Evolutionary conservation across 1,139 yeast genomes (phyloP), one percentile per base, ranked within the genome.

Genomic region (Kodamaea arcana): DNA sequence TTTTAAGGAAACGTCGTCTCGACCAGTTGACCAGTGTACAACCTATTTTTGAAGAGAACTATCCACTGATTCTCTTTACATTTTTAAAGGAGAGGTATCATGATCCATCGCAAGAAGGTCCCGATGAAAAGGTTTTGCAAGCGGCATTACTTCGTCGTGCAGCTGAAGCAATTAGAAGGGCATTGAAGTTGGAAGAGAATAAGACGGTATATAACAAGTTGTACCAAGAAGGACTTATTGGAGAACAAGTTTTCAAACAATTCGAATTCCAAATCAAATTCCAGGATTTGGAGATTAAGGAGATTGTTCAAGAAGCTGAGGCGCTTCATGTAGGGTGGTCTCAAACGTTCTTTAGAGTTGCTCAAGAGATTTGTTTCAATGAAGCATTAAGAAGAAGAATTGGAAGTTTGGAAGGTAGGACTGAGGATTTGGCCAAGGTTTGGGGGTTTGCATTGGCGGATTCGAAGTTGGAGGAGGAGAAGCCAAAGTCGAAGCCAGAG

Each of bases 321-420:
- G 46, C 61, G 13, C 65, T 75, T 47, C 85, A 85, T 54, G 75
- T 78, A 34, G 94, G 87, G 18, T 90, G 97, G 96, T 76, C 82
- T 6, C 83, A 77, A 46, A 64, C 73, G 34, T 77, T 87, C 50
- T 83, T 88, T 54, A 83, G 83, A 10, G 76, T 83, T 14, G 85
- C 92, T 24, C 92, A 83, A 51, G 97, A 92, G 53, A 81, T 92
- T 32, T 86, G 95, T 45, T 85, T 87, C 60, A 90, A 90, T 55
- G 94, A 85, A 59, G 96, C 96, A 1, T 69, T 92, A 37, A 76
- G 94, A 61, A 77, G 94, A 65, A 79, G 97, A 52, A 66, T 87
- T 39, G 60, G 61, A 25, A 75, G 87, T n/a, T 72, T 84, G 50
- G 79, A 74, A 14, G 70, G 64, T 24, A 72, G 87, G 50, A 65